These are phyloP conservation scores for Fusarium subtropicale DNA, from an alignment of 2,329 filamentous ascomycete species.

Conservation along the genomic window DNA sequence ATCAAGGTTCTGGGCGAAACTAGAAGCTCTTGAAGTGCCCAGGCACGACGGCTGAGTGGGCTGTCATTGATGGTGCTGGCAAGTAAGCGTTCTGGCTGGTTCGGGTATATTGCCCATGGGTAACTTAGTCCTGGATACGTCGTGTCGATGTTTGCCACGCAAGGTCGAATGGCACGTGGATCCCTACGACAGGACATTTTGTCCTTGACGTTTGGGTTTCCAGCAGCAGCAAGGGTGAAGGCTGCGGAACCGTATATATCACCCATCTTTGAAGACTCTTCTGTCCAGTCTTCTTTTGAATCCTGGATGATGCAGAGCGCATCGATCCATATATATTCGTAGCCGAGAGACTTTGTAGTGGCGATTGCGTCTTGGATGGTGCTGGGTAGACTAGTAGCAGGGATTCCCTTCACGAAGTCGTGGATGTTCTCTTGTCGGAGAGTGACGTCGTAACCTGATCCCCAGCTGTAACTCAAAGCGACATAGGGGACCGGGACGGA, in stretches of 20 bases:
- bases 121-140: background rate
- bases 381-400: accelerated
- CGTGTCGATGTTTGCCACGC: background rate
- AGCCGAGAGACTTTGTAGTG: background rate
- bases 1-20: background rate
- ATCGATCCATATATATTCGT: constrained; percentile 10
- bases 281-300: background rate
- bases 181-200: background rate
- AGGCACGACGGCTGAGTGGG: background rate
- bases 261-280: background rate
- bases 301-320: constrained; percentile 7
- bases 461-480: constrained; percentile 12
- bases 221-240: background rate
- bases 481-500: accelerated
- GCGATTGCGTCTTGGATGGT: background rate
- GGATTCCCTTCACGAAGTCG: background rate
- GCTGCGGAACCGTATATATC: constrained; percentile 1
- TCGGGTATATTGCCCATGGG: constrained; percentile 11
- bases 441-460: background rate
- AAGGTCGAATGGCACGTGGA: background rate
- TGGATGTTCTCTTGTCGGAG: background rate
- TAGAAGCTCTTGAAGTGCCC: constrained; percentile 1
- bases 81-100: background rate
- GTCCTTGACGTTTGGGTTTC: background rate
- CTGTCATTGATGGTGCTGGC: background rate